These are phyloP conservation scores for Leptographium lundbergii DNA, from an alignment of 2,329 filamentous ascomycete species.

Conservation along the genomic window DNA sequence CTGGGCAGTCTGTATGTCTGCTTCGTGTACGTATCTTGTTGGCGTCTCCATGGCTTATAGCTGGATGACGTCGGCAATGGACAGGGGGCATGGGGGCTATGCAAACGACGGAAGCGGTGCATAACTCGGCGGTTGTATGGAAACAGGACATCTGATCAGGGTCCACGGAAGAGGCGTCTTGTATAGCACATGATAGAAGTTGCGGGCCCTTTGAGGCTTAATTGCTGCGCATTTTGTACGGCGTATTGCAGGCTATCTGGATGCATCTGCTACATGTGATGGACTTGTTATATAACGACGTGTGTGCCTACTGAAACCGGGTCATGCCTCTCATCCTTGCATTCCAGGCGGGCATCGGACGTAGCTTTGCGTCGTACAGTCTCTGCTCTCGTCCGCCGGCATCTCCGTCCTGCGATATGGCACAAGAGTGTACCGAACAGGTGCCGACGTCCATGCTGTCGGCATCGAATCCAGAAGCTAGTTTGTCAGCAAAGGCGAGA, in stretches of 20 bases:
- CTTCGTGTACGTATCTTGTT: not conserved
- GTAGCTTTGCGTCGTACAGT: conserved; percentile 48
- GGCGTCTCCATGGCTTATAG: not conserved
- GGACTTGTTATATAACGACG: not conserved
- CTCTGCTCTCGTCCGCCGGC: conserved; percentile 44
- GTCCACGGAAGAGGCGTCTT: not conserved
- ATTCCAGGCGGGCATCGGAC: conserved; percentile 15
- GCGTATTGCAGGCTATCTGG: not conserved
- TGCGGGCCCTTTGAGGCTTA: not conserved
- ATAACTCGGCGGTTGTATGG: not conserved
- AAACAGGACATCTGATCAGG: not conserved
- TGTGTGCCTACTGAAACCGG: not conserved
- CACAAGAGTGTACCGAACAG: conserved; percentile 69
- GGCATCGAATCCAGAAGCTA: conserved; percentile 74
- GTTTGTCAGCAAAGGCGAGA: not conserved
- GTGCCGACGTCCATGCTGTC: conserved; percentile 54
- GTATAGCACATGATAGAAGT: not conserved
- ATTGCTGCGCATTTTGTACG: not conserved
- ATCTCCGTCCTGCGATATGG: conserved; percentile 54
- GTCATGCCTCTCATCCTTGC: not conserved
- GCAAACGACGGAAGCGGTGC: not conserved
- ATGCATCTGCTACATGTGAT: not conserved
- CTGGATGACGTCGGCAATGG: not conserved
- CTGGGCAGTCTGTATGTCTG: not conserved
- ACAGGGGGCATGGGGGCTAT: not conserved